Percentiles rank a stretch among this genome's conserved stretches.
Evolutionary conservation across 331 rosid species (phyloP).

Genomic region (Prunus yedoensis): DNA sequence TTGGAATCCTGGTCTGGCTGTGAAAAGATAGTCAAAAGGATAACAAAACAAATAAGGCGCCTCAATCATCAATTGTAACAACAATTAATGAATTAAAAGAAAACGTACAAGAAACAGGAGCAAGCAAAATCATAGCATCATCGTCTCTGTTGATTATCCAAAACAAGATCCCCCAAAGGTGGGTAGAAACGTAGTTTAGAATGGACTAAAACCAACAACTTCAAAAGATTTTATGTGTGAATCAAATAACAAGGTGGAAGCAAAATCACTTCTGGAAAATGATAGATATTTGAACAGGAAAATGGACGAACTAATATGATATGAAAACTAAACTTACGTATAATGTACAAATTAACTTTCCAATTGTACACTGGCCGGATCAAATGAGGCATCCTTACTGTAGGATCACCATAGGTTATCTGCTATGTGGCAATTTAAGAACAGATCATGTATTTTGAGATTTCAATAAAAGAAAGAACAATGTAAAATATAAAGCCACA

Average conservation of each 20-base stretch:
- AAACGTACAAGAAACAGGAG: background rate
- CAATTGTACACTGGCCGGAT: conserved; percentile 60
- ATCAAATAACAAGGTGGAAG: background rate
- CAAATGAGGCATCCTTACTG: conserved; percentile 84
- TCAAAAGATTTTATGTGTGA: background rate
- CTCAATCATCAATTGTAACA: background rate
- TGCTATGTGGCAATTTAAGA: conserved; percentile 35
- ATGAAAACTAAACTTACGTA: conserved; percentile 58
- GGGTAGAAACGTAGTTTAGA: background rate
- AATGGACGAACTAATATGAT: conserved; percentile 2
- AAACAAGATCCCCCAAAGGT: background rate
- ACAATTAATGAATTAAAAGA: background rate
- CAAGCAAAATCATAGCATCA: background rate
- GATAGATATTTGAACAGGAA: conserved; percentile 4
- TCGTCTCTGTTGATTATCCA: background rate
- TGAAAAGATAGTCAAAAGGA: conserved; percentile 3
- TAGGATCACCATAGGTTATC: conserved; percentile 95
- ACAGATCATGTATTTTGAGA: conserved; percentile 16
- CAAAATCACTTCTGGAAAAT: background rate
- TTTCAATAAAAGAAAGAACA: conserved; percentile 13
- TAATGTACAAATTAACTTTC: conserved; percentile 59
- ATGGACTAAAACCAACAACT: background rate
- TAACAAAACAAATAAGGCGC: background rate
- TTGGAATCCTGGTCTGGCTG: conserved; percentile 84
- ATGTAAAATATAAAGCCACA: conserved; percentile 13